Conservation (phyloP, 2,329 filamentous ascomycete genomes). For the Stagonosporopsis rhizophila region DNA sequence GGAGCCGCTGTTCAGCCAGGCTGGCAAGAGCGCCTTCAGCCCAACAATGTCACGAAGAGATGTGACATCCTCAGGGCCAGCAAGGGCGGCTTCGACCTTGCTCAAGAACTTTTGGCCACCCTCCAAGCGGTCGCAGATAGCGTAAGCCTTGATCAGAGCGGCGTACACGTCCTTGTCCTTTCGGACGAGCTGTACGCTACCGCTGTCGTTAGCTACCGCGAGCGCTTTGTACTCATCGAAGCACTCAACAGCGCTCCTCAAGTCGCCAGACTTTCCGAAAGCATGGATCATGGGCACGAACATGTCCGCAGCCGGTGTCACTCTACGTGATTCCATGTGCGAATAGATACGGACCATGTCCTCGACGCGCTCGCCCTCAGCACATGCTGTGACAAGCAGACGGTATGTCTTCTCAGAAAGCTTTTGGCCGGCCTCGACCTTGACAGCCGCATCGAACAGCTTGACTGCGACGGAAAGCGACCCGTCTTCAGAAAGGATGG, state of each 20-base stretch:
- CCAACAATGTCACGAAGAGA: slow-evolving; percentile 76
- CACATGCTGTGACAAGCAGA: slow-evolving; percentile 85
- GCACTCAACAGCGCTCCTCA: slow-evolving; percentile 88
- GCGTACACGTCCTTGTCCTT: slow-evolving; percentile 88
- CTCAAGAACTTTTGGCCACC: slow-evolving; percentile 86
- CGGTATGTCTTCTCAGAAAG: slow-evolving; percentile 87
- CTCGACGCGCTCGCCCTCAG: slow-evolving; percentile 77
- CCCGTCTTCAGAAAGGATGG: slow-evolving; percentile 86
- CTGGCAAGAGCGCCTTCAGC: slow-evolving; percentile 77
- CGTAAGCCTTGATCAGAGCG: slow-evolving; percentile 88
- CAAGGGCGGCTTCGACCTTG: slow-evolving; percentile 70
- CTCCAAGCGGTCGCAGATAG: slow-evolving; percentile 78
- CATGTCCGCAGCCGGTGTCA: slow-evolving; percentile 77
- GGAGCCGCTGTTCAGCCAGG: slow-evolving; percentile 73
- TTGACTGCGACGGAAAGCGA: slow-evolving; percentile 84
- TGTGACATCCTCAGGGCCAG: slow-evolving; percentile 58
- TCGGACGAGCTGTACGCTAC: slow-evolving; percentile 71
- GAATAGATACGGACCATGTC: slow-evolving; percentile 92
- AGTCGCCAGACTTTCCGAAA: slow-evolving; percentile 80
- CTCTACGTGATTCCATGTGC: slow-evolving; percentile 83
- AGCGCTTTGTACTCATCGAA: slow-evolving; percentile 94
- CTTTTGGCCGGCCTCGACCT: slow-evolving; percentile 63
- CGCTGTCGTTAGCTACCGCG: slow-evolving; percentile 83
- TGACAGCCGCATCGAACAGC: slow-evolving; percentile 79
- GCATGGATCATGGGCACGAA: slow-evolving; percentile 96